Evolutionary conservation across 805 yeast genomes (phyloP), one percentile per base, ranked within the genome.

Genomic region (Myxozyma geophila): DNA sequence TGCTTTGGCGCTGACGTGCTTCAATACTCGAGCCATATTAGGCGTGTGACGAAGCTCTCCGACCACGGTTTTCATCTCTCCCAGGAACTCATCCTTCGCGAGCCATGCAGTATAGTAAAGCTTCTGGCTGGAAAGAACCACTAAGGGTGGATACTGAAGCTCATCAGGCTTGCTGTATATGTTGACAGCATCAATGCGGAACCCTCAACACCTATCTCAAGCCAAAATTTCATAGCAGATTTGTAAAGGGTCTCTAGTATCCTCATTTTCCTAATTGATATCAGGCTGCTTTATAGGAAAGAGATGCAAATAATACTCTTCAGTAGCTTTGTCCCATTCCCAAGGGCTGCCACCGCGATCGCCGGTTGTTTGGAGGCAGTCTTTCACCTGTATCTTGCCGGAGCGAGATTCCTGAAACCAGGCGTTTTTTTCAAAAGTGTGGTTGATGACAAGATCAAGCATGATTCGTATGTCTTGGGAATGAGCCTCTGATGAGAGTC

Each of bases 201-300:
- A 84, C 87, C 87, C 70, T 83, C 86, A 37, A 82, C 79, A 37
- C 87, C 87, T 66, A 80, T 79, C 54, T 81, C 79, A 60, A 80
- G 80, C 87, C 88, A 85, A 73, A 78, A 84, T 44, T 75, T 75
- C 66, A 83, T 37, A 12, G 40, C 73, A 28, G 77, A 72, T 46
- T 81, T 76, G 74, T 82, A 82, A 59, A 84, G 65, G 44, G 77
- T 64, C 67, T n/a, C 78, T 66, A 40, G 72, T 74, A 70, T 74
- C 81, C 60, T 78, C 67, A 70, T 79, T 83, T 68, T 84, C 87
- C 88, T 87, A 85, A 74, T 84, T 85, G 70, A 85, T 76, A 70
- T 85, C 88, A 15, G 87, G 87, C 74, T 85, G 88, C 37, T 80
- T 71, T 55, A 74, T 74, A 13, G 86, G 85, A 74, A 83, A 85